Percentiles rank a stretch among this genome's conserved stretches.
phyloP scores from a whole-genome alignment of 2,329 filamentous ascomycete genomes.

The Fusarium palustre region DNA sequence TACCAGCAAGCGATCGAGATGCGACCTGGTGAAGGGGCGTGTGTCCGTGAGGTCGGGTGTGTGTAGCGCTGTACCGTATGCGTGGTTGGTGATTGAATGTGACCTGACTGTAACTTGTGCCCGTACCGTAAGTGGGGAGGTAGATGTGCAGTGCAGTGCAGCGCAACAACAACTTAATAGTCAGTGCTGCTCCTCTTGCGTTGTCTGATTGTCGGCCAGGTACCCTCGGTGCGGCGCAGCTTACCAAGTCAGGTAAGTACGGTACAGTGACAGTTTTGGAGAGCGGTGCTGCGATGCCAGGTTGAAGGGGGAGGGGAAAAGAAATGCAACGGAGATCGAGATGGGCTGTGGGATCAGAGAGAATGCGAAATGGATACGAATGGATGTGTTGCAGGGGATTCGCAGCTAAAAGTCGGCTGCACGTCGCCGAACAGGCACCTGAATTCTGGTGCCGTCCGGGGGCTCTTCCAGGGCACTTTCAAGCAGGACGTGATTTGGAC shows the following conservation, averaged over 20 bases:
- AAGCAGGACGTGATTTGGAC: conserved; percentile 24
- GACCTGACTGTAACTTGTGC: conserved; percentile 9
- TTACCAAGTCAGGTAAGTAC: conserved; percentile 32
- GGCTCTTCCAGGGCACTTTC: conserved; percentile 7
- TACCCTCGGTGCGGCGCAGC: conserved; percentile 31
- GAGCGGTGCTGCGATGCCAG: conserved; percentile 24
- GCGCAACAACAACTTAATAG: conserved; percentile 2
- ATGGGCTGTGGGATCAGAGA: conserved; percentile 40
- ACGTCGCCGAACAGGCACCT: conserved; percentile 12
- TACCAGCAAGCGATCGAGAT: conserved; percentile 48
- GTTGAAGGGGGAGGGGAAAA: conserved; percentile 30
- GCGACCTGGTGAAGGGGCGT: conserved; percentile 37
- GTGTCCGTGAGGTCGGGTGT: conserved; percentile 35
- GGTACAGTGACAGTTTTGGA: conserved; percentile 15
- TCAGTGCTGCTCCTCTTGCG: conserved; percentile 11
- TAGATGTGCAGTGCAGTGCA: background rate
- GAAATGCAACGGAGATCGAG: conserved; percentile 40
- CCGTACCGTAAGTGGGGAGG: conserved; percentile 23
- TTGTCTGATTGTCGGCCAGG: conserved; percentile 5
- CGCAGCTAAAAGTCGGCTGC: conserved; percentile 34
- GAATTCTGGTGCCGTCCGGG: conserved; percentile 5
- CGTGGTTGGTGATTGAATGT: conserved; percentile 33
- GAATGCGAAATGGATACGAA: conserved; percentile 1
- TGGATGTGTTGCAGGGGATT: conserved; percentile 38
- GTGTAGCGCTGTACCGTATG: conserved; percentile 31